A percentile compares a stretch with the other conserved stretches of the same genome.
Conservation (phyloP, 2,329 filamentous ascomycete species). For the Scorias spongiosa region DNA sequence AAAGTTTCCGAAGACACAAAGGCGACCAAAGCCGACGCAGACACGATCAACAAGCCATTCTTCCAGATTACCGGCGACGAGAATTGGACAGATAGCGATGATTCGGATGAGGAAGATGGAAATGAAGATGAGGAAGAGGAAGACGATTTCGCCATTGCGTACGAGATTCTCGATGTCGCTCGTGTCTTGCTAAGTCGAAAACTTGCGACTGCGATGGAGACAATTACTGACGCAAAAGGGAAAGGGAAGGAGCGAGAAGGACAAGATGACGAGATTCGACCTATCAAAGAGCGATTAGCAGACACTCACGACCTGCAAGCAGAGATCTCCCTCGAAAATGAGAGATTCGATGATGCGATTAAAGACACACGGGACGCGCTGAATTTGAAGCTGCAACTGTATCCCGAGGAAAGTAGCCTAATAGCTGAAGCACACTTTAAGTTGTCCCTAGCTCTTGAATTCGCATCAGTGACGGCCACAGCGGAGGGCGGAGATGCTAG, state of each 20-base stretch:
- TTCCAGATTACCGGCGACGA: conserved; percentile 93
- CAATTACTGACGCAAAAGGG: conserved; percentile 21
- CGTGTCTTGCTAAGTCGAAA: conserved; percentile 44
- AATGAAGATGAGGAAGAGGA: conserved; percentile 36
- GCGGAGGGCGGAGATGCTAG: conserved; percentile 22
- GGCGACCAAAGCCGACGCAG: conserved; percentile 21
- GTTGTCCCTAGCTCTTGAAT: conserved; percentile 85
- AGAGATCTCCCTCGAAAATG: conserved; percentile 94
- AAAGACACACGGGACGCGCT: conserved; percentile 66
- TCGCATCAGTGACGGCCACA: conserved; percentile 61
- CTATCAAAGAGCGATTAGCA: conserved; percentile 71
- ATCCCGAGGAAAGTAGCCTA: conserved; percentile 64
- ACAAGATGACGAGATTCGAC: conserved; percentile 28
- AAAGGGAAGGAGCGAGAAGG: conserved; percentile 34
- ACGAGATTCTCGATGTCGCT: conserved; percentile 48
- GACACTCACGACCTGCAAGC: conserved; percentile 89
- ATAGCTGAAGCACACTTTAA: conserved; percentile 95
- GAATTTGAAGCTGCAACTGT: conserved; percentile 62
- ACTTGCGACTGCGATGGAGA: conserved; percentile 30
- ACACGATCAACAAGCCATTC: conserved; percentile 46
- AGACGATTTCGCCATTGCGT: conserved; percentile 49
- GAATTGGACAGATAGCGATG: conserved; percentile 74
- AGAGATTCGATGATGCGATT: conserved; percentile 80
- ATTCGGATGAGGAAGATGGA: conserved; percentile 34
- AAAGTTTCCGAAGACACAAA: conserved; percentile 24